Evolutionary conservation across 192 early-diverging fungal genomes (phyloP).

Genomic region (Thamnidium elegans): DNA sequence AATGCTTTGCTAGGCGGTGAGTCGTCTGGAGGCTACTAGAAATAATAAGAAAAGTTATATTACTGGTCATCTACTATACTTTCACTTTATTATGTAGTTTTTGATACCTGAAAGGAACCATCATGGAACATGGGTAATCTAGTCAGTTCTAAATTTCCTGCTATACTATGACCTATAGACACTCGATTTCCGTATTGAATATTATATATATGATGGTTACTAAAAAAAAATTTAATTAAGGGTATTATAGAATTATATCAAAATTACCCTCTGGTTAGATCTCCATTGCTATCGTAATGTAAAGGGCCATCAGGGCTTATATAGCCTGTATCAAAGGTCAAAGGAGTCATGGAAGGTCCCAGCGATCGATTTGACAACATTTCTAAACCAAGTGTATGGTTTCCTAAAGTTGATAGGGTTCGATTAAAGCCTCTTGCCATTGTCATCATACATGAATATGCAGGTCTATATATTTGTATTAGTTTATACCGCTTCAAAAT

Average conservation of each 20-base stretch:
- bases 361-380: constrained; percentile 27
- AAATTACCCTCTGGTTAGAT: constrained; percentile 30
- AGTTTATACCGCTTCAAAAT: not conserved
- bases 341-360: constrained; percentile 28
- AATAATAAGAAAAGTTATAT: not conserved
- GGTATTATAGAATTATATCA: not conserved
- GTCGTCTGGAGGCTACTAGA: constrained; percentile 33
- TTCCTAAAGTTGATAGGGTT: constrained; percentile 27
- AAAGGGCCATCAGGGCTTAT: constrained; percentile 43
- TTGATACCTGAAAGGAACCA: constrained; percentile 33
- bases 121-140: constrained; percentile 39
- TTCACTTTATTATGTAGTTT: not conserved
- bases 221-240: not conserved
- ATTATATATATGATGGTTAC: constrained; percentile 42
- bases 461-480: constrained; percentile 27
- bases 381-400: constrained; percentile 26
- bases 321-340: constrained; percentile 43
- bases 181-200: constrained; percentile 34
- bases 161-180: constrained; percentile 37
- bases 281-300: constrained; percentile 39
- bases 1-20: constrained; percentile 34
- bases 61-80: no score
- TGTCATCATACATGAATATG: constrained; percentile 48
- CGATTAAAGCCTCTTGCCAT: constrained; percentile 40
- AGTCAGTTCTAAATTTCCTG: constrained; percentile 27